Evolutionary conservation across 2,329 filamentous ascomycete species (phyloP).

Genomic region (Fusarium sp.): DNA sequence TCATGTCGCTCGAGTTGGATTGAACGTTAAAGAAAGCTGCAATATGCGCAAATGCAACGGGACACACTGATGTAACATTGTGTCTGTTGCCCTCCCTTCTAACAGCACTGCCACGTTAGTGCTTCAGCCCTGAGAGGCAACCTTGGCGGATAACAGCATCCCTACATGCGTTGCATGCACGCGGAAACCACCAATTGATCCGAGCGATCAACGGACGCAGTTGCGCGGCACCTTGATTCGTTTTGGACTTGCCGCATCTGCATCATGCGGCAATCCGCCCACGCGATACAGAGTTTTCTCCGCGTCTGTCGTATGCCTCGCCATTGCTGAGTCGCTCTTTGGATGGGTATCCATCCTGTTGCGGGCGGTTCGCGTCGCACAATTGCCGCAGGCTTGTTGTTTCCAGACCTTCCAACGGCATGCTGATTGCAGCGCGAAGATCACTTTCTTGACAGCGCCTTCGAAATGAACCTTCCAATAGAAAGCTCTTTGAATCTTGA

Average conservation of each 20-base stretch:
- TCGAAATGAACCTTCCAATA: conserved; percentile 15
- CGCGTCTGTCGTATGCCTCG: conserved; percentile 31
- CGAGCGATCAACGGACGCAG: conserved; percentile 43
- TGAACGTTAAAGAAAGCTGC: conserved; percentile 18
- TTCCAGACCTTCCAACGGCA: conserved; percentile 18
- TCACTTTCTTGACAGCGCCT: conserved; percentile 19
- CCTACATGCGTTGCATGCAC: conserved; percentile 28
- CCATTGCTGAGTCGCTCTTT: conserved; percentile 25
- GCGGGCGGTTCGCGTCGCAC: conserved; percentile 24
- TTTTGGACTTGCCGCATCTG: conserved; percentile 38
- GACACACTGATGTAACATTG: conserved; percentile 24
- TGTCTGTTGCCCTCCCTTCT: conserved; percentile 27
- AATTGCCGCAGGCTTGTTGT: conserved; percentile 19
- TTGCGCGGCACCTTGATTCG: conserved; percentile 39
- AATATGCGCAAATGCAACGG: conserved; percentile 23
- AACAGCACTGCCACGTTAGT: conserved; percentile 39
- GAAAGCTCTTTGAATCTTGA: conserved; percentile 21
- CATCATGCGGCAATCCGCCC: conserved; percentile 36
- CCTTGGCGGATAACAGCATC: conserved; percentile 23
- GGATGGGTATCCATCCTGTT: conserved; percentile 13
- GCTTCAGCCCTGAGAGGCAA: conserved; percentile 39
- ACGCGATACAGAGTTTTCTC: conserved; percentile 38
- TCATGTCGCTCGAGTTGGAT: conserved; percentile 9
- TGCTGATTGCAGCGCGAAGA: conserved; percentile 17
- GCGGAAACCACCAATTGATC: conserved; percentile 43